A percentile compares a stretch with the other conserved stretches of the same genome.
phyloP scores from a whole-genome alignment of 208 protist species.

The Trichomonas vaginalis region DNA sequence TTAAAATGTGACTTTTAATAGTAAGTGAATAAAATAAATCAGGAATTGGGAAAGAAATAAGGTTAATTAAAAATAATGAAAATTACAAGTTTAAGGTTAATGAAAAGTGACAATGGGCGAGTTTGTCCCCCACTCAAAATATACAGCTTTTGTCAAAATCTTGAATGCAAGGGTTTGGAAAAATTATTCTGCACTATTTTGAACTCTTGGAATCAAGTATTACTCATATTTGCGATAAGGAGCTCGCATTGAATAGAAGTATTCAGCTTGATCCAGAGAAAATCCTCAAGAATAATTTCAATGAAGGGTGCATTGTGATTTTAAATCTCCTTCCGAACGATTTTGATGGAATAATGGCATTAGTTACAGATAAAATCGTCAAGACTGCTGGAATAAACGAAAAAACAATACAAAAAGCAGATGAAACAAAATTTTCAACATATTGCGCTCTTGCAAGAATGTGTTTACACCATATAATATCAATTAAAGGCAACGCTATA shows the following conservation, averaged over 20 bases:
- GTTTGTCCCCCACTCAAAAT: no score
- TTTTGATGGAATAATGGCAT: background rate
- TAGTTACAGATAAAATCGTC: background rate
- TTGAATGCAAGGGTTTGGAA: background rate
- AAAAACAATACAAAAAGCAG: background rate
- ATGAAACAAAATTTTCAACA: background rate
- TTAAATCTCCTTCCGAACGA: background rate
- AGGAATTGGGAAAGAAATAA: no score
- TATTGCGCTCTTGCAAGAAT: background rate
- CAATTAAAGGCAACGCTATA: background rate
- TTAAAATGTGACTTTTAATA: no score
- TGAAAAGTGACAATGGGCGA: no score
- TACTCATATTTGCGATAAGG: background rate
- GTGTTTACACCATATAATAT: background rate
- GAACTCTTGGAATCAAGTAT: background rate
- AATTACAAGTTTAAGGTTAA: no score
- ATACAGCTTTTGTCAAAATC: no score
- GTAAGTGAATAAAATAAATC: no score
- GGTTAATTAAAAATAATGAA: no score
- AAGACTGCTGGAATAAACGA: background rate
- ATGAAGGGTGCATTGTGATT: background rate
- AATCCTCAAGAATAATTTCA: background rate
- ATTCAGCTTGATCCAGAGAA: background rate
- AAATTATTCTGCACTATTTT: background rate
- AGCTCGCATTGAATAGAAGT: background rate